Evolutionary conservation across 176 grass and related monocot genomes (phyloP), one percentile per base, ranked within the genome.

Genomic region (Phragmites australis): DNA sequence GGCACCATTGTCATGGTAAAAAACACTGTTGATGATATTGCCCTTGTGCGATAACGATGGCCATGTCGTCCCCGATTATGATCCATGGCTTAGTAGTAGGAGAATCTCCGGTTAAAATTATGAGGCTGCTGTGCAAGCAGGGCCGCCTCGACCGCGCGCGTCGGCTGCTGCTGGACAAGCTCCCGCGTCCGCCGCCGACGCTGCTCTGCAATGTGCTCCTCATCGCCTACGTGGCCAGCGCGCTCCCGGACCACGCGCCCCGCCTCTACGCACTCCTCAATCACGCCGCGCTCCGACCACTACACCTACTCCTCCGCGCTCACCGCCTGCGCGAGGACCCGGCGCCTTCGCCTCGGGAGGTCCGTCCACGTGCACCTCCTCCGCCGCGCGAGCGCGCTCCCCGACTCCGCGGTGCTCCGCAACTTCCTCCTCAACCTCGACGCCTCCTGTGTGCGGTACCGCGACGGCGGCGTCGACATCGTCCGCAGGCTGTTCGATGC

Each of bases 401-500:
- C 83, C 44, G 86, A 77, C 30, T 86, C 91, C 32, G 78, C 51
- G 22, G 81, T 94, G 40, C 87, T 98, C 70, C 87, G 79, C 81
- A 98, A 98, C 78, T 98, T 92, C 8, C 92, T 98, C 47, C 95
- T 98, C 80, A 98, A 93, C 84, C 85, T 98, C 83, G 94, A 94
- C 83, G 83, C 92, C 58, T 94, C 81, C 42, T 70, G 85, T 22
- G 8, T 27, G 22, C 1, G 55, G 16, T 50, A 77, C 50, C 18
- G 50, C 6, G 78, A 49, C 14, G 8, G 54, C 30, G 42, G 54
- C 29, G 59, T 29, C 49, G 88, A 94, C 22, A 62, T 88, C 72
- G 81, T 90, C 56, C 78, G 80, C 54, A 74, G 74, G 65, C 21
- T 93, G 80, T 98, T 98, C 77, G 92, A 93, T 46, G 77, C 74